Conservation (phyloP, 139 green algal genomes). For the Spirogloea muscicola region DNA sequence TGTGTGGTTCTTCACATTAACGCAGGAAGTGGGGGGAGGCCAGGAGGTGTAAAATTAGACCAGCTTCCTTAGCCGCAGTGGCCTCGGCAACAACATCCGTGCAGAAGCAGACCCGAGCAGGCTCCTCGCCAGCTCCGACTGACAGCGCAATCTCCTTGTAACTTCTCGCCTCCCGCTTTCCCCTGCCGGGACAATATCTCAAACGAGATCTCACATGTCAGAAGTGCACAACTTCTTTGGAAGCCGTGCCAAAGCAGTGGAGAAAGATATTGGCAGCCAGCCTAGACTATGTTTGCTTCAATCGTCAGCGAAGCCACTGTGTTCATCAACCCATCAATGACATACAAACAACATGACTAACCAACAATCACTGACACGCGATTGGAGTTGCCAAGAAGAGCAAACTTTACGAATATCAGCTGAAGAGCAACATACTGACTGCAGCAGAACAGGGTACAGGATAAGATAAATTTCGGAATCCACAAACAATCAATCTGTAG, state of each 20-base stretch:
- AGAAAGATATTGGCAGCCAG: slow-evolving; percentile 1
- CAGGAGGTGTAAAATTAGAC: no score
- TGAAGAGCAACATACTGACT: slow-evolving; percentile 10
- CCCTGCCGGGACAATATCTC: not conserved
- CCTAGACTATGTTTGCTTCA: not conserved
- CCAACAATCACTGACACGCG: not conserved
- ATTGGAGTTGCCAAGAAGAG: not conserved
- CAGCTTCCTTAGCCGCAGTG: slow-evolving; percentile 61
- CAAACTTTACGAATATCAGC: not conserved
- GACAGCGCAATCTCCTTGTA: slow-evolving; percentile 81
- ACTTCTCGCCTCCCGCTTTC: slow-evolving; percentile 44
- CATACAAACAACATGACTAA: not conserved
- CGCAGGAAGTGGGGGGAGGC: not conserved
- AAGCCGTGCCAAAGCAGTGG: not conserved
- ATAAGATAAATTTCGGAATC: not conserved
- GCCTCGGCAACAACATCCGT: slow-evolving; percentile 82
- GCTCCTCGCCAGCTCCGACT: slow-evolving; percentile 68
- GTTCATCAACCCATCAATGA: not conserved
- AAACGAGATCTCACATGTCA: not conserved
- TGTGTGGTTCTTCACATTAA: not conserved
- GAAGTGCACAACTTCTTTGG: not conserved
- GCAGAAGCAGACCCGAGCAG: slow-evolving; percentile 74
- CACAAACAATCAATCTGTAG: not conserved
- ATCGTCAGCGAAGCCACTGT: not conserved
- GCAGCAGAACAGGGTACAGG: slow-evolving; percentile 4